phyloP scores from a whole-genome alignment of 2,329 filamentous ascomycete genomes.

The Cyphellophora attinorum region DNA sequence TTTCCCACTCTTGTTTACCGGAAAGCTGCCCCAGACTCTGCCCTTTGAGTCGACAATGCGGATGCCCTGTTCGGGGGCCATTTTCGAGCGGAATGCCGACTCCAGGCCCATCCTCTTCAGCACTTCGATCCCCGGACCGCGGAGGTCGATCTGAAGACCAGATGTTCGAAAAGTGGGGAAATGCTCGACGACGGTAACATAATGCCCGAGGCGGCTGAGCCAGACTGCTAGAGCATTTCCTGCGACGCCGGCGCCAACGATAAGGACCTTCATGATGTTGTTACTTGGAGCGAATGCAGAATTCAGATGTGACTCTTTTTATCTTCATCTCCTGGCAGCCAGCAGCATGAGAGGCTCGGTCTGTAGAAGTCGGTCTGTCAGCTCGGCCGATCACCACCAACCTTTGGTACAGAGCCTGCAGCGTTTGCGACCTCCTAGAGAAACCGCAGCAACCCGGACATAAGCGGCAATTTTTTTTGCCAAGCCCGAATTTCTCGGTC shows the following conservation, averaged over 20 bases:
- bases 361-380: too few species aligned
- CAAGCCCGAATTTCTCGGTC: too few species aligned
- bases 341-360: too few species aligned
- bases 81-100: conserved; percentile 23
- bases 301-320: too few species aligned
- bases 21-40: conserved; percentile 30
- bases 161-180: conserved; percentile 32
- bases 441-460: too few species aligned
- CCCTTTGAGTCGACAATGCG: conserved; percentile 35
- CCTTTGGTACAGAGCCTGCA: too few species aligned
- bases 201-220: conserved; percentile 31
- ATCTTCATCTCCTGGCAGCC: too few species aligned
- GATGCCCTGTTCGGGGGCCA: conserved; percentile 35
- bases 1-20: conserved; percentile 27
- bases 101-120: conserved; percentile 46
- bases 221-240: conserved; percentile 40
- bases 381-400: too few species aligned
- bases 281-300: too few species aligned
- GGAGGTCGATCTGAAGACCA: conserved; percentile 47
- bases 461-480: too few species aligned
- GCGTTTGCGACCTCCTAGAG: too few species aligned
- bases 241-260: conserved; percentile 33
- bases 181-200: conserved; percentile 34
- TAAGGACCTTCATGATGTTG: conserved; percentile 36
- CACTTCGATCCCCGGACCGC: conserved; percentile 42